Evolutionary conservation across 73 alveolate species (phyloP).

Genomic region (Paramecium sonneborni): DNA sequence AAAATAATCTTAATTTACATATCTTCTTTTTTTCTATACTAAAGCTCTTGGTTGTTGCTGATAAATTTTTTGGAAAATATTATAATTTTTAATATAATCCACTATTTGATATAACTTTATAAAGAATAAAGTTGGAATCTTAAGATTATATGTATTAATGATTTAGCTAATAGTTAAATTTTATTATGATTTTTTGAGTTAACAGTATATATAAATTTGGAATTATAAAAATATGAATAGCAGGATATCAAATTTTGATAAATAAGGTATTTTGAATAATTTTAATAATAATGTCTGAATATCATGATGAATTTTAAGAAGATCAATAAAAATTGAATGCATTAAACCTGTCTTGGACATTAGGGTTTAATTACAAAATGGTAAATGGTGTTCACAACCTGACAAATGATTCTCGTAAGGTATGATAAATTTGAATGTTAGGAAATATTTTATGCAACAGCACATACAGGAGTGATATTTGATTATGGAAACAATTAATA

Average conservation of each 20-base stretch:
- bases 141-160: no score
- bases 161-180: no score
- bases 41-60: no score
- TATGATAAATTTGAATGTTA: conserved; percentile 55
- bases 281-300: conserved; percentile 42
- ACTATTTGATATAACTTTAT: no score
- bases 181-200: no score
- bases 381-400: conserved; percentile 94
- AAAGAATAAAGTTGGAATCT: no score
- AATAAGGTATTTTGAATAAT: neutral
- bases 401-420: conserved; percentile 83
- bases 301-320: neutral
- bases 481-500: conserved; percentile 90
- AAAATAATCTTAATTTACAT: no score
- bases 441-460: conserved; percentile 97
- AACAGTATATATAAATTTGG: no score
- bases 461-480: conserved; percentile 99
- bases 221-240: no score
- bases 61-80: no score
- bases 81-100: no score
- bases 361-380: conserved; percentile 91
- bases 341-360: conserved; percentile 87
- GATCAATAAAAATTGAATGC: conserved; percentile 39
- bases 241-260: neutral
- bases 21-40: no score